Percentiles rank a stretch among this genome's conserved stretches.
Evolutionary conservation across 2,329 filamentous ascomycete species (phyloP).

Genomic region (Drechslerella stenobrocha): DNA sequence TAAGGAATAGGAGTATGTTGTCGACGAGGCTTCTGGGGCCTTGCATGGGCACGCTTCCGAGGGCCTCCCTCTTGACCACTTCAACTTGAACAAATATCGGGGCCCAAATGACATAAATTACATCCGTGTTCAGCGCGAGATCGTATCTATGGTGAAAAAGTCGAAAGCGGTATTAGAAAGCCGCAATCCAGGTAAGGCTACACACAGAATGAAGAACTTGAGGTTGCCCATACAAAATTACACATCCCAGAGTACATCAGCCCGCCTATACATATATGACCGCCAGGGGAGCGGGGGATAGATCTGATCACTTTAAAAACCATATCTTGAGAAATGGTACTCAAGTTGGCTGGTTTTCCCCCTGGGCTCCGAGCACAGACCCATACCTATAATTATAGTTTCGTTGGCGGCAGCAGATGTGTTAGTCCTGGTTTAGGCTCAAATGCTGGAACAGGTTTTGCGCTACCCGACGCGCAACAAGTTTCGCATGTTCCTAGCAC

Average conservation of each 20-base stretch:
- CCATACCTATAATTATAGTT: too few species aligned
- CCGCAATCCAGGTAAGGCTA: conserved; percentile 2
- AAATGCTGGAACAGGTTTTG: too few species aligned
- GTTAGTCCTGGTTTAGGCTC: too few species aligned
- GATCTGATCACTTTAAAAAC: too few species aligned
- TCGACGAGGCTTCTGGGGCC: conserved; percentile 53
- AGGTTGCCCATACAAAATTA: not conserved
- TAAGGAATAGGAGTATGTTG: conserved; percentile 52
- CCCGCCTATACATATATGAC: not conserved
- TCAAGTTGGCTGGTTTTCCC: too few species aligned
- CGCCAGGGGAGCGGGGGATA: too few species aligned
- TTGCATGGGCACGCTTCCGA: conserved; percentile 51
- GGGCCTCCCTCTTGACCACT: conserved; percentile 53
- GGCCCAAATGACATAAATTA: conserved; percentile 53
- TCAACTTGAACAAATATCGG: conserved; percentile 54
- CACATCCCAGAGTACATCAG: not conserved
- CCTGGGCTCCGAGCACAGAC: too few species aligned
- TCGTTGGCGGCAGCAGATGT: too few species aligned
- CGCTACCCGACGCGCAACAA: too few species aligned
- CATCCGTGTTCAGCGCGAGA: conserved; percentile 52
- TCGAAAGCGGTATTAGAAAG: conserved; percentile 2
- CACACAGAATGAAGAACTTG: too few species aligned
- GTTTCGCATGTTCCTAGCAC: too few species aligned
- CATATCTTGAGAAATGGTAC: too few species aligned
- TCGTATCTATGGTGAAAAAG: conserved; percentile 24